phyloP scores from a whole-genome alignment of 2,329 filamentous ascomycete genomes.

The Microdochium nivale region DNA sequence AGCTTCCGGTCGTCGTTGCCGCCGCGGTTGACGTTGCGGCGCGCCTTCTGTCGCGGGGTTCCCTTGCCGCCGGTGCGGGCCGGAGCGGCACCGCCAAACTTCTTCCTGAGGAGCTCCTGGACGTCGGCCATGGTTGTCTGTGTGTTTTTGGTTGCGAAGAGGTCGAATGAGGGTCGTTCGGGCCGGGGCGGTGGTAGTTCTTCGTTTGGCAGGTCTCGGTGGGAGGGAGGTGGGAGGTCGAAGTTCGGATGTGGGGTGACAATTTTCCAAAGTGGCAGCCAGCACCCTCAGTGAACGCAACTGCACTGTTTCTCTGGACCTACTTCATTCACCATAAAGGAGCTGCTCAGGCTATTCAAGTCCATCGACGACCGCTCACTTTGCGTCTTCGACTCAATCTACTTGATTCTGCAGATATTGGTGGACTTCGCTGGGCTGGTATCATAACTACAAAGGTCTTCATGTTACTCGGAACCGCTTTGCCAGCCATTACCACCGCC shows the following conservation, averaged over 20 bases:
- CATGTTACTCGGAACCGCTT: too few species aligned
- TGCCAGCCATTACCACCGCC: too few species aligned
- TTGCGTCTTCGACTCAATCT: too few species aligned
- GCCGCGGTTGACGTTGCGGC: slow-evolving; percentile 90
- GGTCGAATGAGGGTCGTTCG: neutral
- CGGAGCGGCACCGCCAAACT: slow-evolving; percentile 22
- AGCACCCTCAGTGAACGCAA: neutral
- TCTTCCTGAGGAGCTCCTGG: slow-evolving; percentile 31
- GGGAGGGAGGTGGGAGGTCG: neutral
- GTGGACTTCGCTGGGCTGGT: too few species aligned
- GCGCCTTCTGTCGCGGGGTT: slow-evolving; percentile 93
- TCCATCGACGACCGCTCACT: too few species aligned
- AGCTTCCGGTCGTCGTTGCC: slow-evolving; percentile 99
- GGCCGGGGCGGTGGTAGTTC: neutral
- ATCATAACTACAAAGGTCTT: neutral
- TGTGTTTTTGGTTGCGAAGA: slow-evolving; percentile 1
- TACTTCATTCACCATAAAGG: too few species aligned
- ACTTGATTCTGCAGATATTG: too few species aligned
- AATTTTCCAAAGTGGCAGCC: neutral
- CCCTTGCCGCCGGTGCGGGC: slow-evolving; percentile 66
- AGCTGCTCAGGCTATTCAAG: too few species aligned
- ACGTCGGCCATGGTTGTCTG: slow-evolving; percentile 28
- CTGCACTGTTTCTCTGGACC: too few species aligned
- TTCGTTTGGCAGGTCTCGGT: neutral
- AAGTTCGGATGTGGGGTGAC: neutral